Evolutionary conservation across 2,329 filamentous ascomycete genomes (phyloP).

Genomic region (Onygenales sp.): DNA sequence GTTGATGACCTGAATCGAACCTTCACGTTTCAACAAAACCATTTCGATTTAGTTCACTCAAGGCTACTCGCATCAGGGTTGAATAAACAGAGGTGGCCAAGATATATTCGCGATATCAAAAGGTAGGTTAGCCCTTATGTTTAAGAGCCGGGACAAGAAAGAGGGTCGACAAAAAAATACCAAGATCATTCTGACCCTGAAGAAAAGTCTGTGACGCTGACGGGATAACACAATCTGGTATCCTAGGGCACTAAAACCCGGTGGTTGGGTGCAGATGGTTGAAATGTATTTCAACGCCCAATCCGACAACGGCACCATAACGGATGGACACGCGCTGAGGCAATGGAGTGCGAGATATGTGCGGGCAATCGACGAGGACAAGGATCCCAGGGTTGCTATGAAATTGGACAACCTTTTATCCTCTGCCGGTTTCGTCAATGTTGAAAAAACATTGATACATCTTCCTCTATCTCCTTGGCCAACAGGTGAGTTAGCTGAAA

Average conservation of each 20-base stretch:
- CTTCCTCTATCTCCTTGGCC: constrained; percentile 64
- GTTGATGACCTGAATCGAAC: constrained; percentile 62
- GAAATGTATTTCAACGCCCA: constrained; percentile 80
- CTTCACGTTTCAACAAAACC: constrained; percentile 58
- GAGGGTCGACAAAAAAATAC: background rate
- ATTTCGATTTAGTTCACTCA: constrained; percentile 80
- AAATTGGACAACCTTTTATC: constrained; percentile 51
- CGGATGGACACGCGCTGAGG: constrained; percentile 53
- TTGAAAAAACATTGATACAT: constrained; percentile 56
- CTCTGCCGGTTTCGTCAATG: constrained; percentile 56
- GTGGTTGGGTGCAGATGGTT: constrained; percentile 82
- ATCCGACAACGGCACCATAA: constrained; percentile 72
- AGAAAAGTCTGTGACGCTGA: background rate
- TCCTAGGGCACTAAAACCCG: constrained; percentile 54
- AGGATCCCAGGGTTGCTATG: constrained; percentile 57
- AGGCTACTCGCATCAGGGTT: constrained; percentile 53
- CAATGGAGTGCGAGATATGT: constrained; percentile 60
- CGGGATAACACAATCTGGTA: background rate
- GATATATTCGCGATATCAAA: constrained; percentile 67
- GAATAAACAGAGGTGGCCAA: constrained; percentile 60
- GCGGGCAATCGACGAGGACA: constrained; percentile 51
- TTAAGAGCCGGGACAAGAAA: background rate
- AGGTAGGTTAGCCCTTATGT: constrained; percentile 23
- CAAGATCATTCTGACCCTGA: background rate
- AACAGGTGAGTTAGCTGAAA: constrained; percentile 40